A percentile compares a stretch with the other conserved stretches of the same genome.
Evolutionary conservation across 1,284 basidiomycete genomes (phyloP).

Genomic region (Wolfiporia cocos): DNA sequence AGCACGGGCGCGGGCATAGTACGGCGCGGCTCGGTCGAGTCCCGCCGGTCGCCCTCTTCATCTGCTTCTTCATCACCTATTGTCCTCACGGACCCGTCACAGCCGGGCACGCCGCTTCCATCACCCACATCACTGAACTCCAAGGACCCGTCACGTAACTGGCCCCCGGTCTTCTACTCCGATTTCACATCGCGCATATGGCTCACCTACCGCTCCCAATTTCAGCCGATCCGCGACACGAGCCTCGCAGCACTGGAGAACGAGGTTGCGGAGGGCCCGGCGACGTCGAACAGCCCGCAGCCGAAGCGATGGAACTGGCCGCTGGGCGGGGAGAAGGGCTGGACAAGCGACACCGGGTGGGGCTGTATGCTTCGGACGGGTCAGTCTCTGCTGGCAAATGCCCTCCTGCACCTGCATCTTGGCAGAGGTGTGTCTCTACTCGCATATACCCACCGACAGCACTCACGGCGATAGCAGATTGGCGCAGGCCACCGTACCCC

Average conservation of each 20-base stretch:
- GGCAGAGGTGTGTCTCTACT: conserved; percentile 77
- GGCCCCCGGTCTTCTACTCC: conserved; percentile 82
- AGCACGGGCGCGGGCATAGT: conserved; percentile 12
- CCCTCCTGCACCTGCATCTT: conserved; percentile 78
- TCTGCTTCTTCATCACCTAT: conserved; percentile 41
- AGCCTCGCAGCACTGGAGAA: conserved; percentile 46
- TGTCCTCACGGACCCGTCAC: conserved; percentile 13
- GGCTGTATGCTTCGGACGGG: conserved; percentile 97
- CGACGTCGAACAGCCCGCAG: conserved; percentile 28
- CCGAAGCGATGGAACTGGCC: conserved; percentile 43
- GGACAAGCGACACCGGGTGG: conserved; percentile 95
- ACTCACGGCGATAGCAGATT: no score
- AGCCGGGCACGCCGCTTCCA: conserved; percentile 28
- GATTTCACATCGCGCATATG: conserved; percentile 88
- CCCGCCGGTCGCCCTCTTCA: conserved; percentile 36
- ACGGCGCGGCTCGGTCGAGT: conserved; percentile 33
- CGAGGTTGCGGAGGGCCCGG: conserved; percentile 21
- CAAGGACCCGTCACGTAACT: conserved; percentile 46
- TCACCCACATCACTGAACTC: conserved; percentile 27
- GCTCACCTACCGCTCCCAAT: conserved; percentile 91
- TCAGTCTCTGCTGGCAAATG: conserved; percentile 89
- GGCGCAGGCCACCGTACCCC: conserved; percentile 67
- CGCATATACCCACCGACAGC: no score
- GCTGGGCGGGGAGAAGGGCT: conserved; percentile 62
- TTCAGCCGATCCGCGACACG: conserved; percentile 74